phyloP scores from a whole-genome alignment of 768 basidiomycete species.

The Agaricus subrufescens region DNA sequence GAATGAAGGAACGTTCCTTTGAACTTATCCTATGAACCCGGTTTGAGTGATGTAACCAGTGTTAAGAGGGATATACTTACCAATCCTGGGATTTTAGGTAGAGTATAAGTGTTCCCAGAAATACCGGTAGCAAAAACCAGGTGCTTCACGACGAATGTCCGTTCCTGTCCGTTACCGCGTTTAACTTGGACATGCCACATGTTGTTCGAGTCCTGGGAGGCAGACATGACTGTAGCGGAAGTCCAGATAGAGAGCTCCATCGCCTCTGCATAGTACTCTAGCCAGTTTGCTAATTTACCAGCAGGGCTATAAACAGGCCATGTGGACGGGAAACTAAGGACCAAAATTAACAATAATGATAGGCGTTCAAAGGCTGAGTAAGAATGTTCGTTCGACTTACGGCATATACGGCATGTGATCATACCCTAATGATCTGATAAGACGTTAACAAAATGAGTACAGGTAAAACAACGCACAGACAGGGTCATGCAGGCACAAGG shows the following conservation, averaged over 20 bases:
- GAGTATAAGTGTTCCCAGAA: conserved; percentile 38
- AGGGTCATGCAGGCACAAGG: conserved; percentile 50
- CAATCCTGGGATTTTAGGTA: conserved; percentile 41
- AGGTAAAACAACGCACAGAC: conserved; percentile 31
- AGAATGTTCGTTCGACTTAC: conserved; percentile 23
- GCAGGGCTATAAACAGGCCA: conserved; percentile 58
- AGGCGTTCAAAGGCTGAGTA: neutral
- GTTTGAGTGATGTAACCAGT: neutral
- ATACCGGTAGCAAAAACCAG: conserved; percentile 56
- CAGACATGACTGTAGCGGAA: conserved; percentile 33
- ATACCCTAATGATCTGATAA: conserved; percentile 19
- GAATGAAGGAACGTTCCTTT: conserved; percentile 55
- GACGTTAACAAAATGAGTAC: conserved; percentile 9
- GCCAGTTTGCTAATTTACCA: conserved; percentile 57
- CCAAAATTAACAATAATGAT: neutral
- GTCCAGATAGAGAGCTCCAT: conserved; percentile 67
- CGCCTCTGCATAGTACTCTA: conserved; percentile 55
- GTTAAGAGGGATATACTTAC: conserved; percentile 16
- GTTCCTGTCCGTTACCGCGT: conserved; percentile 25
- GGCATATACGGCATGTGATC: conserved; percentile 44
- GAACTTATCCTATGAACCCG: conserved; percentile 24
- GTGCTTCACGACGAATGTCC: conserved; percentile 41
- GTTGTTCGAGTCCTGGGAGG: conserved; percentile 30
- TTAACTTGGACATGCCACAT: conserved; percentile 43
- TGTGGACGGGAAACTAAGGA: conserved; percentile 33